These are phyloP conservation scores for Tolypocladium pustulatum DNA, from an alignment of 2,329 filamentous ascomycete genomes.

Conservation along the genomic window DNA sequence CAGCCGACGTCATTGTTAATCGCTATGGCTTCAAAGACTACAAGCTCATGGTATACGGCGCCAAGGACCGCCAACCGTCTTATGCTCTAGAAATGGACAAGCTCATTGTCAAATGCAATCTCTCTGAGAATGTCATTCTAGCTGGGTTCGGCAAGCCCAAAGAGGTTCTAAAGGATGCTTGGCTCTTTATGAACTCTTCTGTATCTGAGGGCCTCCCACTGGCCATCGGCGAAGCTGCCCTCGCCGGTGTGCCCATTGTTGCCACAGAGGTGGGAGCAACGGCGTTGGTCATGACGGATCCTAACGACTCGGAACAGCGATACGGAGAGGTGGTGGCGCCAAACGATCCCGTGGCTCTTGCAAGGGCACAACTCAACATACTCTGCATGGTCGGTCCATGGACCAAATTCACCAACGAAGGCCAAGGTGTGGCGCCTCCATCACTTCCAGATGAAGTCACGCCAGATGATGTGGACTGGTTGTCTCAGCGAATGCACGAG, in stretches of 20 bases:
- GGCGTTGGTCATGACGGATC: slow-evolving; percentile 44
- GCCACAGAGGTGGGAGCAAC: slow-evolving; percentile 47
- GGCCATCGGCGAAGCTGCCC: slow-evolving; percentile 46
- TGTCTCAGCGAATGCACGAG: slow-evolving; percentile 49
- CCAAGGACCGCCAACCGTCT: slow-evolving; percentile 50
- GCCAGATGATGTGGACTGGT: slow-evolving; percentile 36
- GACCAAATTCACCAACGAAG: slow-evolving; percentile 45
- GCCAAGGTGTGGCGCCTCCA: slow-evolving; percentile 18
- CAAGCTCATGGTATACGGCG: slow-evolving; percentile 51
- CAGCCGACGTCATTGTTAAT: slow-evolving; percentile 55
- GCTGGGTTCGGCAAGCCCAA: slow-evolving; percentile 46
- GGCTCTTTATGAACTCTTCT: slow-evolving; percentile 48
- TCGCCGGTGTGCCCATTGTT: slow-evolving; percentile 44
- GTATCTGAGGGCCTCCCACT: slow-evolving; percentile 44
- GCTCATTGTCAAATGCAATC: slow-evolving; percentile 44
- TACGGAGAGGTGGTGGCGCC: slow-evolving; percentile 55
- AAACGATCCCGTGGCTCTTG: slow-evolving; percentile 50
- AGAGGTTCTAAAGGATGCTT: slow-evolving; percentile 43
- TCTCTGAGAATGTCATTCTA: slow-evolving; percentile 39
- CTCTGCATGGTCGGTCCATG: slow-evolving; percentile 52
- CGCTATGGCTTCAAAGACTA: slow-evolving; percentile 57
- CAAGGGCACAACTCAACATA: slow-evolving; percentile 51
- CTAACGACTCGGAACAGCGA: slow-evolving; percentile 28
- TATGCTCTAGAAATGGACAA: slow-evolving; percentile 50
- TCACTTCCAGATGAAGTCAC: slow-evolving; percentile 28